Conservation (phyloP, 108 stramenopile species). For the Pseudonitzschia multistriata region DNA sequence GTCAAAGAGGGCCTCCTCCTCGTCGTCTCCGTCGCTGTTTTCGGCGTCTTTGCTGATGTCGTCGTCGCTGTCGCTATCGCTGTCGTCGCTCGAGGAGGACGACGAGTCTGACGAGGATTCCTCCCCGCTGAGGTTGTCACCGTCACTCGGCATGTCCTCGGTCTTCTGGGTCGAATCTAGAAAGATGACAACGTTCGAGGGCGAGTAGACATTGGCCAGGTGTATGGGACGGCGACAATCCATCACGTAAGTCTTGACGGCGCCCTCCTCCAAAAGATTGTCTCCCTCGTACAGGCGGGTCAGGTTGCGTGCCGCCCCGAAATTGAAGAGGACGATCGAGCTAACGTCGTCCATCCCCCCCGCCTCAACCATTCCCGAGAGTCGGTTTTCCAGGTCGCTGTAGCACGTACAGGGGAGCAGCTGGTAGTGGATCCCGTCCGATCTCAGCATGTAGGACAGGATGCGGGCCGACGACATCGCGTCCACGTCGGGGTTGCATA, state of each 20-base stretch:
- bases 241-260: constrained; percentile 57
- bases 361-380: constrained; percentile 14
- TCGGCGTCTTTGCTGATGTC: constrained; percentile 44
- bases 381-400: constrained; percentile 6
- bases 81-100: constrained; percentile 35
- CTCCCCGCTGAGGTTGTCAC: constrained; percentile 78
- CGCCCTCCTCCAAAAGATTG: constrained; percentile 1
- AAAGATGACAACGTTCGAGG: constrained; percentile 65
- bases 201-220: constrained; percentile 75
- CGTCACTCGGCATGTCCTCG: constrained; percentile 71
- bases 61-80: constrained; percentile 36
- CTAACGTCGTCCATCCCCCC: constrained; percentile 29
- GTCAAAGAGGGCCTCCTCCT: constrained; percentile 27
- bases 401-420: constrained; percentile 59
- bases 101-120: constrained; percentile 34
- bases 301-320: constrained; percentile 72
- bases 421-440: constrained; percentile 72
- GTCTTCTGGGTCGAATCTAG: constrained; percentile 52
- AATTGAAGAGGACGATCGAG: constrained; percentile 67
- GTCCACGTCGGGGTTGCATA: constrained; percentile 73
- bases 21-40: constrained; percentile 19
- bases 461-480: constrained; percentile 77
- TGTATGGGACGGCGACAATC: constrained; percentile 79
- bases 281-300: constrained; percentile 41
- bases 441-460: constrained; percentile 66